Evolutionary conservation across 306 rosid genomes (phyloP).

Genomic region (Lathyrus sativus): DNA sequence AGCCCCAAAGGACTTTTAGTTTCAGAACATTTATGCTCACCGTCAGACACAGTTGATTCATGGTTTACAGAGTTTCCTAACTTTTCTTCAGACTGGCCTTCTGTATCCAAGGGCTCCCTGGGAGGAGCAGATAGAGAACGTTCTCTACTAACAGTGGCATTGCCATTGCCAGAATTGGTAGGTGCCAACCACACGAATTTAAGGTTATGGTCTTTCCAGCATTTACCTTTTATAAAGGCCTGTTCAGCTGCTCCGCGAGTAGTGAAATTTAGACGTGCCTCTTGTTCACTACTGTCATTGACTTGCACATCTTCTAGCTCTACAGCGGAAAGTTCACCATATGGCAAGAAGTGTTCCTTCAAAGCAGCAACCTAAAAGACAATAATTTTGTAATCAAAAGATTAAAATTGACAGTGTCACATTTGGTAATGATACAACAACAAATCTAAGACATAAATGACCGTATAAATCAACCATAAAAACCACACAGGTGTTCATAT

Average conservation of each 20-base stretch:
- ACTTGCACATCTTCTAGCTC: slow-evolving; percentile 58
- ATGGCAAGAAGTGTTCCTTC: slow-evolving; percentile 77
- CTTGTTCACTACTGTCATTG: slow-evolving; percentile 47
- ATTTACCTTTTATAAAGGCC: slow-evolving; percentile 68
- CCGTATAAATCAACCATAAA: slow-evolving; percentile 22
- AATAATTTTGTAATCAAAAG: slow-evolving; percentile 32
- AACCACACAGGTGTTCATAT: not conserved
- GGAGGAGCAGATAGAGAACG: slow-evolving; percentile 54
- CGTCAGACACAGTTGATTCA: slow-evolving; percentile 47
- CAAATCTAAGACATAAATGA: slow-evolving; percentile 14
- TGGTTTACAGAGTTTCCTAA: slow-evolving; percentile 32
- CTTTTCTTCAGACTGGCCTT: slow-evolving; percentile 47
- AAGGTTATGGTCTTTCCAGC: slow-evolving; percentile 72
- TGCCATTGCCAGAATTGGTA: slow-evolving; percentile 48
- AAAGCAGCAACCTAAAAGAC: slow-evolving; percentile 60
- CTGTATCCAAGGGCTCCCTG: slow-evolving; percentile 46
- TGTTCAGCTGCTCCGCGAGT: slow-evolving; percentile 75
- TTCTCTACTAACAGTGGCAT: slow-evolving; percentile 48
- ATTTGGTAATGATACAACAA: slow-evolving; percentile 18
- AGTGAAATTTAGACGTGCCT: slow-evolving; percentile 53
- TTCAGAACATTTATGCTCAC: slow-evolving; percentile 45
- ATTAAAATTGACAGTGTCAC: not conserved
- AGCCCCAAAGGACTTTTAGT: slow-evolving; percentile 42
- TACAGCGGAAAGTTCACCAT: slow-evolving; percentile 62
- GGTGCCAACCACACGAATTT: slow-evolving; percentile 67